A percentile compares a stretch with the other conserved stretches of the same genome.
Evolutionary conservation across 805 yeast species (phyloP).

Genomic region (Lachancea waltii): DNA sequence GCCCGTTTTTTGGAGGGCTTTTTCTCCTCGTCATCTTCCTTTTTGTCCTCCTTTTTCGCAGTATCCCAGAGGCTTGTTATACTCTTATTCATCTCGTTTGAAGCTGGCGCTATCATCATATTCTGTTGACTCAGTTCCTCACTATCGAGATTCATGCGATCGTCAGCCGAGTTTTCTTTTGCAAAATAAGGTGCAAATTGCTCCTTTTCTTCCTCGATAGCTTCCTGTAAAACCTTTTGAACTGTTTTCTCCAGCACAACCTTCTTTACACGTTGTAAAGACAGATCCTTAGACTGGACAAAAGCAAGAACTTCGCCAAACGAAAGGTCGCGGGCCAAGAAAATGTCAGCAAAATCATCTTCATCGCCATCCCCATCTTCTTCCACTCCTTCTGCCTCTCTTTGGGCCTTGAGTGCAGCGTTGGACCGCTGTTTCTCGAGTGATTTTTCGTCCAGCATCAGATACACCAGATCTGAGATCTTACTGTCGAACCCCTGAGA

Average conservation of each 20-base stretch:
- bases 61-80: slow-evolving; percentile 66
- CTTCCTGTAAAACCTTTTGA: slow-evolving; percentile 48
- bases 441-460: slow-evolving; percentile 55
- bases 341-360: slow-evolving; percentile 29
- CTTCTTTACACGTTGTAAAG: slow-evolving; percentile 64
- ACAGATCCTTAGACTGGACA: slow-evolving; percentile 58
- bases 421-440: slow-evolving; percentile 34
- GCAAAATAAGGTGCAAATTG: slow-evolving; percentile 37
- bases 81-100: slow-evolving; percentile 67
- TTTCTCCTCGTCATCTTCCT: slow-evolving; percentile 30
- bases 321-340: slow-evolving; percentile 53
- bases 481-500: slow-evolving; percentile 45
- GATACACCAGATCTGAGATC: slow-evolving; percentile 48
- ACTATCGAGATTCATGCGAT: slow-evolving; percentile 32
- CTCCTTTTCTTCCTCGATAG: slow-evolving; percentile 54
- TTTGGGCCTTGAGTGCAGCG: slow-evolving; percentile 14
- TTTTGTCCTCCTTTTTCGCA: slow-evolving; percentile 6
- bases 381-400: slow-evolving; percentile 11
- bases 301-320: slow-evolving; percentile 47
- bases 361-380: slow-evolving; percentile 14
- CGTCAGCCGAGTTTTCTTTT: slow-evolving; percentile 24
- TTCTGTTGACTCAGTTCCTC: slow-evolving; percentile 33
- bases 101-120: slow-evolving; percentile 58
- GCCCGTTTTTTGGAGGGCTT: slow-evolving; percentile 41
- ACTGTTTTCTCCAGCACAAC: slow-evolving; percentile 56